Evolutionary conservation across 805 yeast genomes (phyloP), one percentile per base, ranked within the genome.

Genomic region (Starmerella potacharoeniae): DNA sequence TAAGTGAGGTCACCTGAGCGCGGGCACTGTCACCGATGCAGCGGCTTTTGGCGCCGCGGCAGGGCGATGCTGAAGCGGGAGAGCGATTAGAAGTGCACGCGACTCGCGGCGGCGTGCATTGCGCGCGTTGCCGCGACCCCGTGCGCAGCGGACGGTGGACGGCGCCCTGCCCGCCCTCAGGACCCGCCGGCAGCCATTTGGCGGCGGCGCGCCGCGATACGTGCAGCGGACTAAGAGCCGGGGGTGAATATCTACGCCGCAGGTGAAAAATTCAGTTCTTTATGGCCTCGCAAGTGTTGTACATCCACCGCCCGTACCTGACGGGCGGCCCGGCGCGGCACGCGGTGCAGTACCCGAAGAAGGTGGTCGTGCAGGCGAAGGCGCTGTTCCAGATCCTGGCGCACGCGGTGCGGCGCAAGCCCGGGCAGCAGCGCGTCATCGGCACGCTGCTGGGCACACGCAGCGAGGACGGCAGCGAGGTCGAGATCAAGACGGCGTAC

Each of bases 371-470:
- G 58, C 82, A 82, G 66, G 76, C 87, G 4, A 75, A 86, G 52
- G 91, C 93, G 5, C 73, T 84, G 52, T 78, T 88, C 71, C 85
- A 83, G 68, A 77, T 88, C 56, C 75, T 88, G 58, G 93, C 87
- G 67, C 82, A 86, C 59, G 73, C 82, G 30, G 72, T 79, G 55
- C 76, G 85, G 70, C 70, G 79, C 50, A 80, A 72, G 69, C 74
- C 73, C 67, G 78, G 77, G 60, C 75, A 73, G 58, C 64, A 66
- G 51, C 77, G 93, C 68, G 79, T 84, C 58, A 82, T 88, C 62
- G 96, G 96, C 58, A 85, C 95, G 13, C 75, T 88, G 57, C 73
- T 88, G 48, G 96, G 96, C 36, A 71, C 77, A 49, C 78, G 95
- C 68, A 83, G 90, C 30, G 95, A 87, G 58, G 95, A 87, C 67